Conservation (phyloP, 2,329 filamentous ascomycete species). For the Penicillium rolfsii region DNA sequence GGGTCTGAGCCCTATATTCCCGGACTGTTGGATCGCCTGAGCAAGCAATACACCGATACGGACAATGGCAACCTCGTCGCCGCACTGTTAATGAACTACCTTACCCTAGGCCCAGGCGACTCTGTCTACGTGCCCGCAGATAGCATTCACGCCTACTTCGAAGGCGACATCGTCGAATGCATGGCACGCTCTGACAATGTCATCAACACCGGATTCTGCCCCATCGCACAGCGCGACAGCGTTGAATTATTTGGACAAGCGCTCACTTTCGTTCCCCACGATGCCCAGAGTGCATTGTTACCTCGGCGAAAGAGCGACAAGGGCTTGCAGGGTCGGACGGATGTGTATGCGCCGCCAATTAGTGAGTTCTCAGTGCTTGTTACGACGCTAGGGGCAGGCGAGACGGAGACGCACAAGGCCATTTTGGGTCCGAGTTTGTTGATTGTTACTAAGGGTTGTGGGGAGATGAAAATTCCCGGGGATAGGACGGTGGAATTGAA, state of each 20-base stretch:
- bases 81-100: conserved; percentile 73
- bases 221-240: conserved; percentile 64
- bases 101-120: conserved; percentile 67
- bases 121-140: conserved; percentile 73
- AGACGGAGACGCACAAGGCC: conserved; percentile 60
- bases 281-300: conserved; percentile 60
- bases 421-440: conserved; percentile 66
- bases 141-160: conserved; percentile 73
- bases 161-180: conserved; percentile 75
- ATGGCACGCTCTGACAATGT: conserved; percentile 79
- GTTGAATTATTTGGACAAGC: conserved; percentile 66
- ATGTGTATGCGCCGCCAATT: conserved; percentile 67
- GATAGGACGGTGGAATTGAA: conserved; percentile 56
- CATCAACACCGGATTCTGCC: conserved; percentile 74
- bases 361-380: conserved; percentile 72
- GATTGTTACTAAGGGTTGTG: conserved; percentile 64
- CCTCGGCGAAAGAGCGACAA: conserved; percentile 53
- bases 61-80: conserved; percentile 73
- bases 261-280: conserved; percentile 67
- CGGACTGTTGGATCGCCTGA: conserved; percentile 66
- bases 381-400: conserved; percentile 59
- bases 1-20: conserved; percentile 62
- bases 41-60: conserved; percentile 63
- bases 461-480: conserved; percentile 59
- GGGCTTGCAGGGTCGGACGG: conserved; percentile 63